Evolutionary conservation across 2,329 filamentous ascomycete species (phyloP).

Genomic region (Epicoccum sorghinum): DNA sequence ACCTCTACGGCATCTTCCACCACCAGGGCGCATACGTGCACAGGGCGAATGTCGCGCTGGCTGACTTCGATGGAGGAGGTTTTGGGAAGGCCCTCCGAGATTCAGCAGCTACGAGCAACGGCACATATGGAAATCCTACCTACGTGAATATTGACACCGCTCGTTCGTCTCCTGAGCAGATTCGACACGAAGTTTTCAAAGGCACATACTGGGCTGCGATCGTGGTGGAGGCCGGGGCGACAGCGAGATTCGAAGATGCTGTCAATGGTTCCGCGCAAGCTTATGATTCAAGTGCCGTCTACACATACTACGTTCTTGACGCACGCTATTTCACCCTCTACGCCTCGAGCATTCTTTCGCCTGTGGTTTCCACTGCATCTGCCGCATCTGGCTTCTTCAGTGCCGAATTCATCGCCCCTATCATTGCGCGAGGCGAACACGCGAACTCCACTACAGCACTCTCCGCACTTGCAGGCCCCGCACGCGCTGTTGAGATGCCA

Average conservation of each 20-base stretch:
- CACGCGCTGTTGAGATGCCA: slow-evolving; percentile 7
- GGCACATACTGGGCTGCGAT: slow-evolving; percentile 23
- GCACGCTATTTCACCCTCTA: slow-evolving; percentile 19
- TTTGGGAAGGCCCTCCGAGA: slow-evolving; percentile 16
- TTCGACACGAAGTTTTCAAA: slow-evolving; percentile 18
- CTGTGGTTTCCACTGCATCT: slow-evolving; percentile 15
- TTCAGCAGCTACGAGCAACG: slow-evolving; percentile 19
- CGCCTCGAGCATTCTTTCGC: slow-evolving; percentile 10
- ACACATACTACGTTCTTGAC: slow-evolving; percentile 18
- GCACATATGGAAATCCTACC: slow-evolving; percentile 17
- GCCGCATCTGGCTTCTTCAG: slow-evolving; percentile 16
- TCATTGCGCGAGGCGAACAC: slow-evolving; percentile 4
- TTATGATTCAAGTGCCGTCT: slow-evolving; percentile 15
- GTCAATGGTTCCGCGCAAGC: slow-evolving; percentile 13
- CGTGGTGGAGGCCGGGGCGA: slow-evolving; percentile 12
- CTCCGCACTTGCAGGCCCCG: slow-evolving; percentile 8
- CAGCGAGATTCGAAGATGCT: slow-evolving; percentile 18
- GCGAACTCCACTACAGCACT: slow-evolving; percentile 12
- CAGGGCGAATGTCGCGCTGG: slow-evolving; percentile 17
- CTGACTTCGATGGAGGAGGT: slow-evolving; percentile 20
- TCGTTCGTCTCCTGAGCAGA: slow-evolving; percentile 14
- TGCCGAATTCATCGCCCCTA: slow-evolving; percentile 8
- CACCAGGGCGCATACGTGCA: slow-evolving; percentile 15
- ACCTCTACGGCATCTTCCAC: slow-evolving; percentile 18
- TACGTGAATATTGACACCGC: slow-evolving; percentile 14